These are phyloP conservation scores for Hericium coralloides DNA, from an alignment of 768 basidiomycete species.

Conservation along the genomic window DNA sequence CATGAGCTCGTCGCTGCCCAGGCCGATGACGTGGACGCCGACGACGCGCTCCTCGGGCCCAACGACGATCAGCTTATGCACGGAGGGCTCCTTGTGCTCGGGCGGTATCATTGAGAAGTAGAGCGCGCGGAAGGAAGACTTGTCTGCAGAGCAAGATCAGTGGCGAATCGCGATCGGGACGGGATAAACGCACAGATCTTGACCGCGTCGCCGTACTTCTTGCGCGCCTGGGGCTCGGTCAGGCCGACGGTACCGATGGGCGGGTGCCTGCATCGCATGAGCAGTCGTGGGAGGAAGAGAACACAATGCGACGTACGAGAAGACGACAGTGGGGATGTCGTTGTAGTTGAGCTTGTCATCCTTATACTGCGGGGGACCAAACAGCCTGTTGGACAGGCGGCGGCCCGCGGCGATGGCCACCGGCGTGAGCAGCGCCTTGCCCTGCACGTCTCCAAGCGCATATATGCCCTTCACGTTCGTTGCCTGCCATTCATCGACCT, in stretches of 20 bases:
- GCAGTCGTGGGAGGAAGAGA: neutral
- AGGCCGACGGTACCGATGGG: constrained; percentile 93
- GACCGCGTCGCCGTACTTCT: constrained; percentile 81
- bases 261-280: constrained; percentile 57
- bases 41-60: constrained; percentile 92
- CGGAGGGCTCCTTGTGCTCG: constrained; percentile 88
- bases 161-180: neutral
- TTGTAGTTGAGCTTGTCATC: constrained; percentile 81
- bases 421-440: constrained; percentile 89
- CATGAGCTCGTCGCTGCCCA: constrained; percentile 87
- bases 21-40: constrained; percentile 90
- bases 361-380: constrained; percentile 81
- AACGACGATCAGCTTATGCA: constrained; percentile 84
- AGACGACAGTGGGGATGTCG: constrained; percentile 92
- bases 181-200: constrained; percentile 71
- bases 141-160: constrained; percentile 39
- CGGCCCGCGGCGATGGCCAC: constrained; percentile 97
- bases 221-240: constrained; percentile 83
- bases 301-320: constrained; percentile 58
- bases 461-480: constrained; percentile 61
- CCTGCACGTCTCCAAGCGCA: constrained; percentile 88
- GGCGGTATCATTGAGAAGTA: constrained; percentile 91
- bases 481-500: constrained; percentile 90
- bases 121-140: constrained; percentile 70
- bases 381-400: constrained; percentile 80